phyloP scores from a whole-genome alignment of 1,139 yeast genomes.

The Hyphopichia fennica region DNA sequence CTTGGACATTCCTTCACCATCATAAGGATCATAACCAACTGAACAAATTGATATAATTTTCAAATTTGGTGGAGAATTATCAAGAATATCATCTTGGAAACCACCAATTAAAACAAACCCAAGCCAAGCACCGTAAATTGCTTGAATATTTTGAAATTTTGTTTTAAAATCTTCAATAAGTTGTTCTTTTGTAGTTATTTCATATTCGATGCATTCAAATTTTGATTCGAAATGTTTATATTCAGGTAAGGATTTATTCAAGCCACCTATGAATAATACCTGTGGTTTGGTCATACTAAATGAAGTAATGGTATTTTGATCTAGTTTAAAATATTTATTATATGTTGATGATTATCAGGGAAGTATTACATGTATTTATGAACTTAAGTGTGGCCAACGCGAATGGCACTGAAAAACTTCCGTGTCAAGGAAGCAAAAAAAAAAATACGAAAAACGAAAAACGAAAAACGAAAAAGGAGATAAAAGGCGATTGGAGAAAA shows the following conservation, averaged over 20 bases:
- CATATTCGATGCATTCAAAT: conserved; percentile 46
- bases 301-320: too few species aligned
- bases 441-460: too few species aligned
- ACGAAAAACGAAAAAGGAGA: too few species aligned
- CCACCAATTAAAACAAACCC: conserved; percentile 55
- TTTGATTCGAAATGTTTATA: conserved; percentile 34
- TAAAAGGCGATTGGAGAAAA: too few species aligned
- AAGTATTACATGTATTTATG: too few species aligned
- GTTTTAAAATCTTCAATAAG: conserved; percentile 37
- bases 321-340: too few species aligned
- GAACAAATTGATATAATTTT: conserved; percentile 64
- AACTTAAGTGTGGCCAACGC: too few species aligned
- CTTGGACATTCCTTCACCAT: conserved; percentile 37
- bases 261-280: conserved; percentile 48
- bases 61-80: conserved; percentile 50
- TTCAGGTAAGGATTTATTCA: conserved; percentile 36
- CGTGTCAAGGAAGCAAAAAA: too few species aligned
- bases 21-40: conserved; percentile 69
- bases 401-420: too few species aligned
- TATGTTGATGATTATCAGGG: too few species aligned
- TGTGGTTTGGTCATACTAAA: conserved; percentile 10
- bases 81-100: conserved; percentile 46
- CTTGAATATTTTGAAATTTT: conserved; percentile 44
- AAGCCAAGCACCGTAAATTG: conserved; percentile 65
- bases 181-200: conserved; percentile 40